Conservation (phyloP, 1,139 yeast species). For the Chernovozyma sophiae-reginae region DNA sequence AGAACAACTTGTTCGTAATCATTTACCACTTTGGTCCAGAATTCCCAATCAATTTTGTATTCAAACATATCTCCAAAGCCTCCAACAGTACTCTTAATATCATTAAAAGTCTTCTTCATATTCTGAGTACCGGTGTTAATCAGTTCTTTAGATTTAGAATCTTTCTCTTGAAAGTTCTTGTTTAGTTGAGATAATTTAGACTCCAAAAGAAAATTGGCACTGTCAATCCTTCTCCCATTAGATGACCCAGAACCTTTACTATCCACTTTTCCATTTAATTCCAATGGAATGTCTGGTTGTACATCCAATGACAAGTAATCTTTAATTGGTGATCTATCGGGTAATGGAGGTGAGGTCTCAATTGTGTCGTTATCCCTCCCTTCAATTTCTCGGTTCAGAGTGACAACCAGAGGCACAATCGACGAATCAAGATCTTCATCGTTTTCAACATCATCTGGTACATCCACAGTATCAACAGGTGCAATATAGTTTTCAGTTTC, state of each 20-base stretch:
- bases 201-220: conserved; percentile 32
- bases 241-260: background rate
- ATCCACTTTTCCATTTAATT: background rate
- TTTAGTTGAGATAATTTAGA: conserved; percentile 31
- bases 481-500: background rate
- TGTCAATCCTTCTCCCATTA: conserved; percentile 2
- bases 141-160: conserved; percentile 38
- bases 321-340: conserved; percentile 25
- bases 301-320: conserved; percentile 24
- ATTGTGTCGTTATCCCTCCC: background rate
- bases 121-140: conserved; percentile 57
- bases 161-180: conserved; percentile 27
- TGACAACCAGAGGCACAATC: background rate
- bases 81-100: conserved; percentile 46
- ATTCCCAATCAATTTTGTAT: conserved; percentile 66
- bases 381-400: background rate
- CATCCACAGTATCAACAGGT: background rate
- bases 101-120: conserved; percentile 60
- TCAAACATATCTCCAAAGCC: conserved; percentile 37
- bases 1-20: conserved; percentile 67
- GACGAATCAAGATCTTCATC: background rate
- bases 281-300: background rate
- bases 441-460: background rate
- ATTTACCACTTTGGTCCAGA: conserved; percentile 80
- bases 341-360: conserved; percentile 11